These are phyloP conservation scores for Neocucurbitaria cava DNA, from an alignment of 2,329 filamentous ascomycete species.

Conservation along the genomic window DNA sequence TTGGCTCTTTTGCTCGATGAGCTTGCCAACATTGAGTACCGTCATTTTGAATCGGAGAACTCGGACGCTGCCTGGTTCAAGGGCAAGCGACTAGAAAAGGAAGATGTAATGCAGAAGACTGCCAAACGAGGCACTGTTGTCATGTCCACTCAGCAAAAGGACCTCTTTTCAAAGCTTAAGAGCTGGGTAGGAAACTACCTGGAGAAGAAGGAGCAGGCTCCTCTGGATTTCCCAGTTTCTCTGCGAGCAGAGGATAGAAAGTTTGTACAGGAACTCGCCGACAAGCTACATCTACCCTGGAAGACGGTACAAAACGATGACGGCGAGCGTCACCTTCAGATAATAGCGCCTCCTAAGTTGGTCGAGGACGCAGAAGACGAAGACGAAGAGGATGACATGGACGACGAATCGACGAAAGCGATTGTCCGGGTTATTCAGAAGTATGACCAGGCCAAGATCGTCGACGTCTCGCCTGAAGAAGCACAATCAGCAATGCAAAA, in stretches of 20 bases:
- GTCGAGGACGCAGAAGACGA: constrained; percentile 61
- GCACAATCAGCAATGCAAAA: constrained; percentile 79
- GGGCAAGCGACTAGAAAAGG: constrained; percentile 77
- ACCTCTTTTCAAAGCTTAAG: constrained; percentile 81
- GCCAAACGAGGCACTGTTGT: constrained; percentile 69
- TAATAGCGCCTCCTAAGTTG: constrained; percentile 64
- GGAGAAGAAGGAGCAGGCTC: constrained; percentile 49
- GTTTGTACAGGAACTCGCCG: constrained; percentile 88
- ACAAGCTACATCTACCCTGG: constrained; percentile 70
- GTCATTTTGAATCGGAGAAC: constrained; percentile 91
- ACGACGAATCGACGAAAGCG: constrained; percentile 83
- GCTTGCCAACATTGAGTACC: constrained; percentile 84
- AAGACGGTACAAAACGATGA: constrained; percentile 68
- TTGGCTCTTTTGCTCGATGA: constrained; percentile 80
- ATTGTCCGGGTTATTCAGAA: constrained; percentile 84
- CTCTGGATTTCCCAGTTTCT: constrained; percentile 75
- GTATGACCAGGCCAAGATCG: constrained; percentile 87
- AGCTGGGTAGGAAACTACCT: constrained; percentile 77
- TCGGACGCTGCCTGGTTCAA: constrained; percentile 91
- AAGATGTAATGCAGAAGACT: constrained; percentile 69
- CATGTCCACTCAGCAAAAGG: constrained; percentile 80
- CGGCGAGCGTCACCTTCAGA: constrained; percentile 70
- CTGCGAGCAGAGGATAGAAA: constrained; percentile 86
- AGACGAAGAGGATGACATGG: constrained; percentile 71
- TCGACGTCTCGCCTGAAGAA: constrained; percentile 80